Base-by-base conservation (phyloP, 192 early-diverging fungal species). In the Coemansia sp. region DNA sequence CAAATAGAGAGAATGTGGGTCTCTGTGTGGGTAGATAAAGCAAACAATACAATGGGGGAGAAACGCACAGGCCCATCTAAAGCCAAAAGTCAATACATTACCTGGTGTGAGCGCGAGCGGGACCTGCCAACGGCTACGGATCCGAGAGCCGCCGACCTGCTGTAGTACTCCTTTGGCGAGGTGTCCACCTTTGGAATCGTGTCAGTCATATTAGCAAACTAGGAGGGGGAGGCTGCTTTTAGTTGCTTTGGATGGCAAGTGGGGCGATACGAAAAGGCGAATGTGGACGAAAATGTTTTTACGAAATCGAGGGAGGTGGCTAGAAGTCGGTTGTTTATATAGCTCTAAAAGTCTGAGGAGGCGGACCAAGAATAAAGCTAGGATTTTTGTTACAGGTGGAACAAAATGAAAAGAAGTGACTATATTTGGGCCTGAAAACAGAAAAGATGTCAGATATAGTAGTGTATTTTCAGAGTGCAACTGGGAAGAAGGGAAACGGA, bases 131-230 rank as follows among this genome's bases (percentile, higher is more conserved):
- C 62, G 14, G 59, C 72, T 5, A 71, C 61, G n/a, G 72, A 67
- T 45, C 35, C 62, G 10, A 59, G 57, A 1, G 67, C 53, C 1
- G 62, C 58, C 5, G 62, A 64, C 29, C 54, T 53, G 40, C 67
- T 60, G 66, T 80, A 74, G 72, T 74, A 74, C 68, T 80, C 77
- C 68, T 62, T 63, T 5, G 77, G 68, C 2, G 77, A 72, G 20
- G 71, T 62, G 46, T 79, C 76, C 34, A 66, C 17, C 45, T 42
- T 57, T 20, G 41, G 62, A 13, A 40, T 25, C 10, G 70, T 53
- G 25, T 70, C 71, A 8, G 48, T 41, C 70, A 62, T 65, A 6
- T 5, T 29, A 25, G 1, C 22, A 53, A 32, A 29, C 19, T 0
- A 53, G 20, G 23, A 7, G 22, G 20, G 23, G 23, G 22, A 19